Base-by-base conservation (phyloP, 2,329 filamentous ascomycete species). In the Daldinia sp. region DNA sequence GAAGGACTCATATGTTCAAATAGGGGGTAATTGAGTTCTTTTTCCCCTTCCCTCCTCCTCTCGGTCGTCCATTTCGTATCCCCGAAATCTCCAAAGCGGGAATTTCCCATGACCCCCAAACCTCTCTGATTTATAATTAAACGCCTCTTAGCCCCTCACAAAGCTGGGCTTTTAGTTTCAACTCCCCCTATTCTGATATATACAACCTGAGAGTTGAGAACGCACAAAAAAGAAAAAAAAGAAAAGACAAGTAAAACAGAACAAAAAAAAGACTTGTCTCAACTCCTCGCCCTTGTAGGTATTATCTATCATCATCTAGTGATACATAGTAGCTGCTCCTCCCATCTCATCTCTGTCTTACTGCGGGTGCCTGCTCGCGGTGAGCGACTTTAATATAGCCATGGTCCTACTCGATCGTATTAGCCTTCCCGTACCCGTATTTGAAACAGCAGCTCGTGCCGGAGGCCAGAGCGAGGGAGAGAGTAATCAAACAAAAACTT, bases 301-400 rank as follows among this genome's bases (percentile, higher is more conserved):
- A 33, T 4, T 65, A 59, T 70, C 61, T 70, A 57, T 59, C 67
- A 57, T 59, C 67, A n/a, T 61, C 65, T 60, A 55, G 62, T 63
- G 44, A 30, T 42, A 63, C 65, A 48, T 42, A 6, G 13, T 26
- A 35, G 15, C 15, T 15, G 1, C 3, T 26, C 6, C 4, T 15
- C 33, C 33, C 7, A 35, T 35, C 2, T 4, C 55, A 53, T 54
- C 30, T 56, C 53, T 55, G 58, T 60, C 44, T 37, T 37, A 63
- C 59, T 4, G 30, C 57, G 48, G 62, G 55, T 48, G 20, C 54
- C 44, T 57, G 53, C 65, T 58, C 37, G 30, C 9, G 26, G 48
- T 15, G 53, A 58, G 18, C 41, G 46, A 54, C 53, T 68, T 67
- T 67, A 77, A 61, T 76, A 77, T 37, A 77, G 70, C 75, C 75